Evolutionary conservation across 768 basidiomycete genomes (phyloP).

Genomic region (Melanogaster broomeanus): DNA sequence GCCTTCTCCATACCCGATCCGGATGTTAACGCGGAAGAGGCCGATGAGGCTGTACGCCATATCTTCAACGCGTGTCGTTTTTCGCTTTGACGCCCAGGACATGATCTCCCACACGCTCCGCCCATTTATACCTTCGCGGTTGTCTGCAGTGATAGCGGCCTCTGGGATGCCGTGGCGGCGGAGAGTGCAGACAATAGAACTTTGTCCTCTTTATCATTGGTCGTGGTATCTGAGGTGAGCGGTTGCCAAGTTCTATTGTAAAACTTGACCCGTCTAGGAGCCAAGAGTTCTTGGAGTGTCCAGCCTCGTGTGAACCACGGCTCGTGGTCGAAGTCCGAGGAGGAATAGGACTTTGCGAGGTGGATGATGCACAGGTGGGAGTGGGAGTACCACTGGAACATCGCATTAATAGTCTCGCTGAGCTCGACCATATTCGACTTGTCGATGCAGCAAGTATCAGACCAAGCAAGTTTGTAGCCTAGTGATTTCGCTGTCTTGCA

Average conservation of each 20-base stretch:
- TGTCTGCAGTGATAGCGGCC: constrained; percentile 16
- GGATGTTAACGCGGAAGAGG: constrained; percentile 23
- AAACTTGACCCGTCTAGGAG: constrained; percentile 28
- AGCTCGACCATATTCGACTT: constrained; percentile 25
- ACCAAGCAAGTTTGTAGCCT: constrained; percentile 27
- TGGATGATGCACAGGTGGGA: constrained; percentile 30
- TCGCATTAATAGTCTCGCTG: constrained; percentile 32
- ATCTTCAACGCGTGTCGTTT: constrained; percentile 31
- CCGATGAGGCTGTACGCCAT: constrained; percentile 29
- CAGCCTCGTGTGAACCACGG: constrained; percentile 29
- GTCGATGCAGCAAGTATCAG: constrained; percentile 34
- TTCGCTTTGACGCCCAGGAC: constrained; percentile 31
- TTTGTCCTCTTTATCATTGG: constrained; percentile 18
- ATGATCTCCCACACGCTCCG: constrained; percentile 25
- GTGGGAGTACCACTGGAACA: constrained; percentile 34
- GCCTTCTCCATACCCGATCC: constrained; percentile 33
- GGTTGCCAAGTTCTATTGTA: constrained; percentile 23
- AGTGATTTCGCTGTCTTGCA: constrained; percentile 20
- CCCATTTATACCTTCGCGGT: constrained; percentile 15
- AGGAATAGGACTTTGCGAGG: constrained; percentile 15
- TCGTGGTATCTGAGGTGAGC: not conserved
- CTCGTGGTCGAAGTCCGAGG: constrained; percentile 17
- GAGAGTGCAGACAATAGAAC: constrained; percentile 11
- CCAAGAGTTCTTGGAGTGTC: constrained; percentile 30
- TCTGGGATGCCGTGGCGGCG: constrained; percentile 21